phyloP scores from a whole-genome alignment of 352 stramenopile species.

The Pythium brassicae region DNA sequence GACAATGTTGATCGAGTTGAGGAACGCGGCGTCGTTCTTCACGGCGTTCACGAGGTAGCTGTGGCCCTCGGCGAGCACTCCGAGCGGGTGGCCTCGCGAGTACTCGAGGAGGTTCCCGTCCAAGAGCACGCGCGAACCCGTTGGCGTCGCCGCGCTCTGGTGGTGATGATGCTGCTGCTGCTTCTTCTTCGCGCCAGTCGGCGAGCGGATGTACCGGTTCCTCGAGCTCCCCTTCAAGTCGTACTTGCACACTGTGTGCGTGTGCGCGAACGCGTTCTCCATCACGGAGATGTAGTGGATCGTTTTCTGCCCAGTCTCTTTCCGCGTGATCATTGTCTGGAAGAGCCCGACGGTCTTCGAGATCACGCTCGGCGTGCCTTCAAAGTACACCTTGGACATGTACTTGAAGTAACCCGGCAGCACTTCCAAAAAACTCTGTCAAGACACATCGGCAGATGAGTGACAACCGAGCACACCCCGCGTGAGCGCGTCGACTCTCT shows the following conservation, averaged over 20 bases:
- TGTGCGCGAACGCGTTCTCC: slow-evolving; percentile 96
- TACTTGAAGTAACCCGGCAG: slow-evolving; percentile 96
- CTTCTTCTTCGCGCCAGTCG: slow-evolving; percentile 17
- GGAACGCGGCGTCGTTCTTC: slow-evolving; percentile 96
- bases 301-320: slow-evolving; percentile 86
- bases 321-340: slow-evolving; percentile 95
- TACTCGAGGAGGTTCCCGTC: slow-evolving; percentile 86
- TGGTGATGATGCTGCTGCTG: slow-evolving; percentile 1
- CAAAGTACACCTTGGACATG: slow-evolving; percentile 95
- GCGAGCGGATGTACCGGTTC: slow-evolving; percentile 87
- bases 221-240: slow-evolving; percentile 98
- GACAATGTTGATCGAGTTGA: slow-evolving; percentile 98
- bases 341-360: slow-evolving; percentile 98
- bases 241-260: slow-evolving; percentile 93
- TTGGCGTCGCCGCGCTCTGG: no score
- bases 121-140: slow-evolving; percentile 49
- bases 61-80: slow-evolving; percentile 68
- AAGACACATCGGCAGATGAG: not conserved
- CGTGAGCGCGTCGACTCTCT: not conserved
- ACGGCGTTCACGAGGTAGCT: slow-evolving; percentile 84
- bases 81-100: slow-evolving; percentile 69
- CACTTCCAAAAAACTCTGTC: slow-evolving; percentile 77
- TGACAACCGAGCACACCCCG: not conserved
- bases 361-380: slow-evolving; percentile 91
- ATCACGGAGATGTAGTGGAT: slow-evolving; percentile 92